Conservation (phyloP, 2,329 filamentous ascomycete species). For the Aspergillus transmontanensis region DNA sequence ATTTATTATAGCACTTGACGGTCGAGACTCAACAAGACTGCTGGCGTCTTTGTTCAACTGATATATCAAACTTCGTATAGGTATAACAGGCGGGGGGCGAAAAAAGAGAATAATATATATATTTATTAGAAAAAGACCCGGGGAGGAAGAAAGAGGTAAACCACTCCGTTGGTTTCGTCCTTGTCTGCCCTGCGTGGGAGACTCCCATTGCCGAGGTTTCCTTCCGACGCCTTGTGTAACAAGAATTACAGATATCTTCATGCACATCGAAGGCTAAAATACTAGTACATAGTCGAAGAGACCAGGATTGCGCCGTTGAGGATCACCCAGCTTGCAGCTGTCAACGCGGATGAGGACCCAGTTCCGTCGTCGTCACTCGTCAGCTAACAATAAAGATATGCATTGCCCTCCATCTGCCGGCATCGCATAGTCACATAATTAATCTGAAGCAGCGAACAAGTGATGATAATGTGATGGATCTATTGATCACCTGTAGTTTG, state of each 20-base stretch:
- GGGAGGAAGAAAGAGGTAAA: background rate
- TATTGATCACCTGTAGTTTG: constrained; percentile 4
- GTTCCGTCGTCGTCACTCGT: background rate
- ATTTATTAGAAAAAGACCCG: background rate
- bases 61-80: background rate
- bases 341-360: constrained; percentile 9
- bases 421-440: background rate
- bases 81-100: background rate
- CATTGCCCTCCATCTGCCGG: background rate
- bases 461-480: constrained; percentile 24
- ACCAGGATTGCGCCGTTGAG: constrained; percentile 12
- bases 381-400: background rate
- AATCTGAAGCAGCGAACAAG: constrained; percentile 13
- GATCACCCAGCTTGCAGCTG: constrained; percentile 19
- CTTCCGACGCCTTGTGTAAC: background rate
- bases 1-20: background rate
- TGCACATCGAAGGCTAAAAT: background rate
- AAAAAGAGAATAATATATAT: background rate
- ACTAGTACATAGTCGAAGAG: background rate
- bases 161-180: background rate
- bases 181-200: background rate
- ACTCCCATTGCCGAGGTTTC: background rate
- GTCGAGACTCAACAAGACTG: background rate
- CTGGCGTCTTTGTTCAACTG: background rate
- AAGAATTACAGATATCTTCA: background rate